A percentile compares a stretch with the other conserved stretches of the same genome.
These are phyloP conservation scores for Geotrichum histeridarum DNA, from an alignment of 1,139 yeast genomes.

Conservation along the genomic window DNA sequence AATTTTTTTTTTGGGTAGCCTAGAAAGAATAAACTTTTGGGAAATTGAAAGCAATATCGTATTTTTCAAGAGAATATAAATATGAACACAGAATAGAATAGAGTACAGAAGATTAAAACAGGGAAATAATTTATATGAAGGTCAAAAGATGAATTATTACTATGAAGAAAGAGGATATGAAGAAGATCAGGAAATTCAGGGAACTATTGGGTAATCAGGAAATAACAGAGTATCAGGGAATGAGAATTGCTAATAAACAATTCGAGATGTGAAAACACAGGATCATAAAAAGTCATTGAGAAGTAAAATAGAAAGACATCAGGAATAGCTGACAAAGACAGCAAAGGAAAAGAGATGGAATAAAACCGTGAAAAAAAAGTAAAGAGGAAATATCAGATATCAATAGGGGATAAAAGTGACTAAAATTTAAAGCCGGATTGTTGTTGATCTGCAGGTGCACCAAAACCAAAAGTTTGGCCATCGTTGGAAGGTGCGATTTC, in stretches of 20 bases:
- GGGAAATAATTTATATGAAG: background rate
- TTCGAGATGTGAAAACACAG: background rate
- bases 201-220: background rate
- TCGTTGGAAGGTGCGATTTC: conserved; percentile 72
- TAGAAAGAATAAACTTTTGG: conserved; percentile 19
- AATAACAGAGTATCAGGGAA: background rate
- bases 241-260: background rate
- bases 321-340: background rate
- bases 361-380: background rate
- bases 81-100: background rate
- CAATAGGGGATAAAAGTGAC: background rate
- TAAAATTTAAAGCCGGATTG: background rate
- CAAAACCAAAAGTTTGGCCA: conserved; percentile 85
- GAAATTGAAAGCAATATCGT: background rate
- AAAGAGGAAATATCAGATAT: background rate
- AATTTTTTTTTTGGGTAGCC: no score
- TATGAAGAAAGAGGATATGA: no score
- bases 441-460: conserved; percentile 41
- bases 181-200: background rate
- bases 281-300: conserved; percentile 1
- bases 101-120: background rate
- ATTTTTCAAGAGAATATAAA: background rate
- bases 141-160: background rate
- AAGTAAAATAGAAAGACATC: conserved; percentile 5
- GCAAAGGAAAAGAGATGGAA: background rate